phyloP scores from a whole-genome alignment of 192 early-diverging fungal species.

The Coemansia sp. region DNA sequence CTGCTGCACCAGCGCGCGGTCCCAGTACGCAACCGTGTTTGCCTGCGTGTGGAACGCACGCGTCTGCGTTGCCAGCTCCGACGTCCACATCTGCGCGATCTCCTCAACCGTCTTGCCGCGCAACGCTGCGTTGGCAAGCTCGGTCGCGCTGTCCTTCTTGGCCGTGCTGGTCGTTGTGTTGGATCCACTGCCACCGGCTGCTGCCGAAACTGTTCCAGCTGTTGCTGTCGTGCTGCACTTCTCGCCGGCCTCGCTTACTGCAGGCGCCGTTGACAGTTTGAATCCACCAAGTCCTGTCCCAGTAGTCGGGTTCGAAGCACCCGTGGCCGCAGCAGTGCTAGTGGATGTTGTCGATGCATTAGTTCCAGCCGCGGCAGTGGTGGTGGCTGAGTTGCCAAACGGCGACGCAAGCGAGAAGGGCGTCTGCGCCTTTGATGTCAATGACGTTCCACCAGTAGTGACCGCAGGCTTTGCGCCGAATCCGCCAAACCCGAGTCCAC shows the following conservation, averaged over 20 bases:
- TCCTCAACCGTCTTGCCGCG: conserved; percentile 83
- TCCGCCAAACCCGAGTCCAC: conserved; percentile 16
- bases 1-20: conserved; percentile 82
- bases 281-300: conserved; percentile 48
- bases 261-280: conserved; percentile 40
- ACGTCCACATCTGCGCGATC: conserved; percentile 87
- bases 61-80: conserved; percentile 74
- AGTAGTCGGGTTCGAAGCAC: conserved; percentile 47
- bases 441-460: neutral
- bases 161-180: conserved; percentile 10
- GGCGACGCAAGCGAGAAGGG: conserved; percentile 16
- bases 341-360: conserved; percentile 21
- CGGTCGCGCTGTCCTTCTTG: conserved; percentile 61
- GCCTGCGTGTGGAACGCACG: conserved; percentile 87
- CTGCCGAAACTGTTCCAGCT: too few relatives aligned
- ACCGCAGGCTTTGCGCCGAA: conserved; percentile 15
- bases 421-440: conserved; percentile 7
- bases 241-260: conserved; percentile 13
- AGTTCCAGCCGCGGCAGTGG: conserved; percentile 20
- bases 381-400: conserved; percentile 12
- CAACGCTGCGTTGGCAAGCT: conserved; percentile 38
- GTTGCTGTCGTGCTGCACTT: neutral
- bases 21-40: conserved; percentile 80
- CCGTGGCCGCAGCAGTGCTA: conserved; percentile 31
- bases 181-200: too few relatives aligned